Evolutionary conservation across 768 basidiomycete species (phyloP), one percentile per base, ranked within the genome.

Genomic region (Podaxis rugospora): DNA sequence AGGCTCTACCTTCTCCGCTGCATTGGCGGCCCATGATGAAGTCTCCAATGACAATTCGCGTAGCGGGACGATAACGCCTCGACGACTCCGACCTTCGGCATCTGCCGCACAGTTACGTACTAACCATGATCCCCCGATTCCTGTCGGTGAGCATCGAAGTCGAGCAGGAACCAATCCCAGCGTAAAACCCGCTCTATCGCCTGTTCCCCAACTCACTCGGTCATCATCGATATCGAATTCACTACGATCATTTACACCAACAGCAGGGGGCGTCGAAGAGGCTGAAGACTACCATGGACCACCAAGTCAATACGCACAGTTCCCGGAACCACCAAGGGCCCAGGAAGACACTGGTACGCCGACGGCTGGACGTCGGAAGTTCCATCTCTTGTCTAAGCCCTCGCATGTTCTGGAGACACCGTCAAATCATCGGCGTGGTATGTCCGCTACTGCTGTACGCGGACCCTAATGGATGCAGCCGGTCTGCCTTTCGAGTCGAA

Each of bases 71-170:
- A 76, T 81, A 56, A 85, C 83, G 18, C 84, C 87, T 28, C 78
- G 88, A 67, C 79, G 78, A 64, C 69, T 92, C 60, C 81, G 90
- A 55, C 87, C 90, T 14, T 92, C 90, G 21, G 80, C 83, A 65
- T 92, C 90, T 68, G 90, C 90, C 55, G 88, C 88, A 11, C 90
- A 92, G 66, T 75, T 92, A 42, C 81, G 90, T 60, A 83, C 78
- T 14, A 74, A 75, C 9, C 74, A 80, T n/a, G 76, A 76, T 49
- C 59, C 75, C 35, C 64, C 71, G 66, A 64, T 72, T 47, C 57
- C 70, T 58, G 65, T 66, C 51, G 78, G 78, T 36, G 80, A 79
- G 65, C 81, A 78, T 53, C 80, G 89, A 64, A 80, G 73, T 70
- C 83, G 89, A 61, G 78, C 89, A 2, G 90, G 89, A 21, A 90